phyloP scores from a whole-genome alignment of 2,329 filamentous ascomycete genomes.

The Harringtonia lauricola region DNA sequence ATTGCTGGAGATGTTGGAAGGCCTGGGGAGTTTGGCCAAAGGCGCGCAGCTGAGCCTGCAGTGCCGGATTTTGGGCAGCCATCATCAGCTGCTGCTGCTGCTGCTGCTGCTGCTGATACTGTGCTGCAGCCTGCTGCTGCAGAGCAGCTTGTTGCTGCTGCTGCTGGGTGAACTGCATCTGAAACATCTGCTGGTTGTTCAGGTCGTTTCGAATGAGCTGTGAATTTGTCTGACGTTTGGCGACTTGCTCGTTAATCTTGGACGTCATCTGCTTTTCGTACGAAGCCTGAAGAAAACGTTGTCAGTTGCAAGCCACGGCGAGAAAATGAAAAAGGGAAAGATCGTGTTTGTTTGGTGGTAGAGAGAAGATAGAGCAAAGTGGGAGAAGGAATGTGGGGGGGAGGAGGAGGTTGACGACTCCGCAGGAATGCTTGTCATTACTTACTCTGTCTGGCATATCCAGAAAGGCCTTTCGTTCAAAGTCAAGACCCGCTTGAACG shows the following conservation, averaged over 20 bases:
- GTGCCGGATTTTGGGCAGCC: constrained; percentile 34
- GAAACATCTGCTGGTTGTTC: constrained; percentile 22
- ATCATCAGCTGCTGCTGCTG: constrained; percentile 31
- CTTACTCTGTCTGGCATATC: constrained; percentile 37
- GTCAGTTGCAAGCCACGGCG: constrained; percentile 11
- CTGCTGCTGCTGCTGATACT: constrained; percentile 7
- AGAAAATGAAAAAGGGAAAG: not conserved
- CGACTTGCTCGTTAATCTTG: constrained; percentile 37
- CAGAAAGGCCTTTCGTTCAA: constrained; percentile 36
- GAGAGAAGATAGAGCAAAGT: not conserved
- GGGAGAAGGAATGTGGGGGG: not conserved
- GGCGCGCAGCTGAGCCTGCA: constrained; percentile 40
- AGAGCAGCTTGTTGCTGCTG: constrained; percentile 20
- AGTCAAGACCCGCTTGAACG: constrained; percentile 29
- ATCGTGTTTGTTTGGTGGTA: not conserved
- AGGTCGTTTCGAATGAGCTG: constrained; percentile 37
- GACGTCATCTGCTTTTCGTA: constrained; percentile 38
- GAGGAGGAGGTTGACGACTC: not conserved
- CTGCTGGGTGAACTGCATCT: constrained; percentile 10
- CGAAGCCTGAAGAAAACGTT: not conserved
- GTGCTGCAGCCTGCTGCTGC: constrained; percentile 13
- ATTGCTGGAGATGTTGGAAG: constrained; percentile 48
- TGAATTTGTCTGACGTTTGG: constrained; percentile 38
- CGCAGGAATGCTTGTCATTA: constrained; percentile 8
- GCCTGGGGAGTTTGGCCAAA: constrained; percentile 39